These are phyloP conservation scores for Colletotrichum tropicicola DNA, from an alignment of 2,329 filamentous ascomycete genomes.

Conservation along the genomic window DNA sequence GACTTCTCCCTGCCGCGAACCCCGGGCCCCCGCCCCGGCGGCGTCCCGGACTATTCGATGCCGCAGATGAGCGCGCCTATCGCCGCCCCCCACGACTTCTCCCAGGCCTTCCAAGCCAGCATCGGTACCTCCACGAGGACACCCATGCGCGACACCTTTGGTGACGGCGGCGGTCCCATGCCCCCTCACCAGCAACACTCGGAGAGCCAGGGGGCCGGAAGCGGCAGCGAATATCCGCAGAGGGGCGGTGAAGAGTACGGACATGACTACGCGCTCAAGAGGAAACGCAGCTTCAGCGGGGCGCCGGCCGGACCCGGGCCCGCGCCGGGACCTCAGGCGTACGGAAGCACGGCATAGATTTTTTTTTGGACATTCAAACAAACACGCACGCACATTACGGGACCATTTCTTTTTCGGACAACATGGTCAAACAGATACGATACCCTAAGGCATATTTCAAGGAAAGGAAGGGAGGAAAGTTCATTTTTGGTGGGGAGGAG, in stretches of 20 bases:
- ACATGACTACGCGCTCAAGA: constrained; percentile 41
- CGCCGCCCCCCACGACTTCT: constrained; percentile 61
- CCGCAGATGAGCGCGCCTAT: constrained; percentile 65
- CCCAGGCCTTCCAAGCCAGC: constrained; percentile 55
- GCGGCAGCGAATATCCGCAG: constrained; percentile 18
- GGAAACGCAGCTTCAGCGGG: constrained; percentile 48
- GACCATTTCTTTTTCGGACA: neutral
- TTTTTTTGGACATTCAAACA: neutral
- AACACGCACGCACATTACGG: neutral
- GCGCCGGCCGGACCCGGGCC: constrained; percentile 8
- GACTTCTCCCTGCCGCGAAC: constrained; percentile 60
- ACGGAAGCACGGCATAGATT: constrained; percentile 32
- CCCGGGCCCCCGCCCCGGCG: constrained; percentile 44
- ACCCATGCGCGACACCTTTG: constrained; percentile 56
- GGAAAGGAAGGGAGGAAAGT: constrained; percentile 3
- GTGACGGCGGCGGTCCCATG: constrained; percentile 41
- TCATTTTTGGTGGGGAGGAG: neutral
- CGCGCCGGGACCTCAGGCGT: constrained; percentile 30
- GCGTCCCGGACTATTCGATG: constrained; percentile 57
- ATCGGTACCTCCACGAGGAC: constrained; percentile 47
- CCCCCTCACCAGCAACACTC: constrained; percentile 29
- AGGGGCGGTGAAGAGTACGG: constrained; percentile 38
- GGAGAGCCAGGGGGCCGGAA: constrained; percentile 28
- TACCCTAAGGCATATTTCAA: neutral
- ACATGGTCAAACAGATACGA: neutral